Conservation (phyloP, 1,284 basidiomycete genomes). For the Cutaneotrichosporon cyanovorans region DNA sequence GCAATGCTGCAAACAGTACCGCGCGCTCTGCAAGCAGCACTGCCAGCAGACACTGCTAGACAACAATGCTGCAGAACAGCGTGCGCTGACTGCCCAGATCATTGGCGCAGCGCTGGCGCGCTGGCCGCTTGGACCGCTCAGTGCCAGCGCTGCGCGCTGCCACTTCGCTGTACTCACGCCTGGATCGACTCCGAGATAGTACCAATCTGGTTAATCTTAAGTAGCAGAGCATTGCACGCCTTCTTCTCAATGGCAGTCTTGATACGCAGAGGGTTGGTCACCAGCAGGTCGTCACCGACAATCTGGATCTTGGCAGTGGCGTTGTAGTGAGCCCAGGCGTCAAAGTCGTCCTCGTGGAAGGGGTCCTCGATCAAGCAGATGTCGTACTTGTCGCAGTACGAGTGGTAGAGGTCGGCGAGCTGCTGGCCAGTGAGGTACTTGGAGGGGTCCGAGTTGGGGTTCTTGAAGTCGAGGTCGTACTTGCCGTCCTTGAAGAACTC, state of each 20-base stretch:
- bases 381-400: slow-evolving; percentile 83
- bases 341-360: slow-evolving; percentile 99
- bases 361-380: slow-evolving; percentile 98
- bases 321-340: slow-evolving; percentile 93
- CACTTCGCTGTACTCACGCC: slow-evolving; percentile 22
- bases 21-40: no score
- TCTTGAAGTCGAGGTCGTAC: slow-evolving; percentile 97
- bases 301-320: slow-evolving; percentile 56
- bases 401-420: slow-evolving; percentile 88
- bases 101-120: no score
- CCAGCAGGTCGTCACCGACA: slow-evolving; percentile 96
- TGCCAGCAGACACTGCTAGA: no score
- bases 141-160: no score
- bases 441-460: slow-evolving; percentile 95
- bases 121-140: no score
- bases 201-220: slow-evolving; percentile 99
- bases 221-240: slow-evolving; percentile 96
- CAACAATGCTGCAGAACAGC: no score
- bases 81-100: no score
- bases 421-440: slow-evolving; percentile 82
- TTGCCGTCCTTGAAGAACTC: slow-evolving; percentile 99
- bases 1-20: no score
- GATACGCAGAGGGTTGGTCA: slow-evolving; percentile 91
- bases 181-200: slow-evolving; percentile 93
- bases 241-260: slow-evolving; percentile 99